Evolutionary conservation across 805 yeast genomes (phyloP).

Genomic region (Saccharomycopsis guyanensis): DNA sequence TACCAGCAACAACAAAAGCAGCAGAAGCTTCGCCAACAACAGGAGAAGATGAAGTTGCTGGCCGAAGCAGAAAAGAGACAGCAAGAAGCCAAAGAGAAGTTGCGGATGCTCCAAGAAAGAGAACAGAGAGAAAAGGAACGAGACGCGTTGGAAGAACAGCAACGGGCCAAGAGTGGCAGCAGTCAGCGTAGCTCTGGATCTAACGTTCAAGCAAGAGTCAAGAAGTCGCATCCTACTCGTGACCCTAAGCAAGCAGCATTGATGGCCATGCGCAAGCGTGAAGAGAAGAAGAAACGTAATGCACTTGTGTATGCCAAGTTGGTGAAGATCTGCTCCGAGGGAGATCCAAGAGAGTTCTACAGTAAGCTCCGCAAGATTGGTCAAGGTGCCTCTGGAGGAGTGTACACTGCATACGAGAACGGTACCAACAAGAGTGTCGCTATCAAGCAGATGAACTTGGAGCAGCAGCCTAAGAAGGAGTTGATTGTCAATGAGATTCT

Average conservation of each 20-base stretch:
- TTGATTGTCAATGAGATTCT: constrained; percentile 88
- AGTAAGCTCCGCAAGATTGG: constrained; percentile 76
- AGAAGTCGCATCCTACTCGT: constrained; percentile 23
- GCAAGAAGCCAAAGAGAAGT: constrained; percentile 17
- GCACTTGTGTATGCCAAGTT: constrained; percentile 65
- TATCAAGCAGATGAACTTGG: constrained; percentile 91
- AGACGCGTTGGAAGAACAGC: not conserved
- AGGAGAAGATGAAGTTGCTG: constrained; percentile 6
- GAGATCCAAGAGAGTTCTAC: constrained; percentile 73
- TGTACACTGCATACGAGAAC: constrained; percentile 73
- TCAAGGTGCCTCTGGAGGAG: constrained; percentile 98
- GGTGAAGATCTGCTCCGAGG: constrained; percentile 69
- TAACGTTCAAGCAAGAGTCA: constrained; percentile 29
- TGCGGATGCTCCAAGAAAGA: constrained; percentile 16
- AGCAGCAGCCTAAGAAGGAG: constrained; percentile 93
- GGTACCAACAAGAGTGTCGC: constrained; percentile 64
- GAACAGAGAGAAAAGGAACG: constrained; percentile 13
- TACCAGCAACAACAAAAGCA: constrained; percentile 22
- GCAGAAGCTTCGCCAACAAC: constrained; percentile 18
- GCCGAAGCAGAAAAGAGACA: constrained; percentile 13
- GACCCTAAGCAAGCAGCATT: constrained; percentile 41
- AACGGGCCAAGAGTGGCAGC: not conserved
- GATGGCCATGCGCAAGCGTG: constrained; percentile 61
- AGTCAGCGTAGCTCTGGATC: not conserved
- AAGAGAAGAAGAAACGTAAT: constrained; percentile 66